Percentiles rank a stretch among this genome's conserved stretches.
Evolutionary conservation across 2,329 filamentous ascomycete genomes (phyloP).

Genomic region (Stemphylium lycopersici): DNA sequence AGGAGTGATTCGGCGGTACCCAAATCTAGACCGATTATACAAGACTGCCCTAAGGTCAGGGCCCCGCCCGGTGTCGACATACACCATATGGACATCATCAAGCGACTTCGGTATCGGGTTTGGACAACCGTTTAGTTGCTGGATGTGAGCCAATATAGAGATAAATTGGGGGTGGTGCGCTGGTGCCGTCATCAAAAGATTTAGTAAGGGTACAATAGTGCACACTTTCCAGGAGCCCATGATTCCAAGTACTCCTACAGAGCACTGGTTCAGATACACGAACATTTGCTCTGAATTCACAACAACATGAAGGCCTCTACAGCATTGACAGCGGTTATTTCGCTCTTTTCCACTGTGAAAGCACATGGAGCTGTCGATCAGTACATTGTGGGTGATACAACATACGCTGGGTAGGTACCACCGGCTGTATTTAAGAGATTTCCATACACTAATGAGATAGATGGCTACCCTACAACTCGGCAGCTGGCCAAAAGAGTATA

Average conservation of each 20-base stretch:
- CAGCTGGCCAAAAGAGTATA: slow-evolving; percentile 33
- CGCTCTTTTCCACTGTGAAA: slow-evolving; percentile 27
- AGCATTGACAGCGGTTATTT: slow-evolving; percentile 22
- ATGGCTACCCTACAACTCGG: slow-evolving; percentile 39
- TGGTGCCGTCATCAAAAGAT: background rate
- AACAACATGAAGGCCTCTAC: slow-evolving; percentile 32
- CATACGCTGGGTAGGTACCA: slow-evolving; percentile 31
- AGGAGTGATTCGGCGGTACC: slow-evolving; percentile 3
- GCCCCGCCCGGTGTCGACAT: slow-evolving; percentile 6
- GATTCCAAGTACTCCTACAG: background rate
- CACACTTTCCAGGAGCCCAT: background rate
- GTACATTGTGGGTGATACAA: slow-evolving; percentile 32
- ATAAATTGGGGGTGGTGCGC: slow-evolving; percentile 9
- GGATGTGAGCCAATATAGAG: slow-evolving; percentile 15
- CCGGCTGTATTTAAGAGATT: too few relatives aligned
- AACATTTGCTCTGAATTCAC: background rate
- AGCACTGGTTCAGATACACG: background rate
- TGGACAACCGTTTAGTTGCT: slow-evolving; percentile 4
- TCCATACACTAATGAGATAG: too few relatives aligned
- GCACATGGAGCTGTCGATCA: slow-evolving; percentile 39
- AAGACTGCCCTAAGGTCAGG: slow-evolving; percentile 21
- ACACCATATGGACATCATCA: slow-evolving; percentile 13
- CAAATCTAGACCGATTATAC: slow-evolving; percentile 16
- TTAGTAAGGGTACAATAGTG: slow-evolving; percentile 13
- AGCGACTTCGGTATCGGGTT: background rate